These are phyloP conservation scores for Curvularia spicifera DNA, from an alignment of 2,329 filamentous ascomycete species.

Conservation along the genomic window DNA sequence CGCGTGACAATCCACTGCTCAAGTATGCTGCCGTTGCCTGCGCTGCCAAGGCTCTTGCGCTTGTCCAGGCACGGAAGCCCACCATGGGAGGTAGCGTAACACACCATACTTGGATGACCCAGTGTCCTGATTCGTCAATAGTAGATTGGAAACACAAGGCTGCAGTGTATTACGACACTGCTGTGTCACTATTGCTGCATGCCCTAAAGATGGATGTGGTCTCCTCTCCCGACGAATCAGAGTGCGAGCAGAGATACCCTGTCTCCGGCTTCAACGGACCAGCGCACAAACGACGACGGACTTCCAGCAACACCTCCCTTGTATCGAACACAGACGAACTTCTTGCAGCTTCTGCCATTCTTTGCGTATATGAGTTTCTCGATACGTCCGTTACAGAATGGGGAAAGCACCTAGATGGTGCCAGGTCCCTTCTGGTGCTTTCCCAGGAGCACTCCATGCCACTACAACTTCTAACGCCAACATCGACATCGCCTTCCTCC, in stretches of 20 bases:
- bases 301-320: slow-evolving; percentile 49
- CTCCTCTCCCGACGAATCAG: slow-evolving; percentile 40
- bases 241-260: slow-evolving; percentile 29
- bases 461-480: slow-evolving; percentile 52
- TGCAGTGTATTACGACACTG: slow-evolving; percentile 66
- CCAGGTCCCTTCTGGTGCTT: slow-evolving; percentile 66
- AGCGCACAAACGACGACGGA: slow-evolving; percentile 51
- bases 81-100: slow-evolving; percentile 57
- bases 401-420: slow-evolving; percentile 69
- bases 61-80: slow-evolving; percentile 60
- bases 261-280: slow-evolving; percentile 21
- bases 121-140: slow-evolving; percentile 55
- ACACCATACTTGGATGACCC: slow-evolving; percentile 59
- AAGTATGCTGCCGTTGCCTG: slow-evolving; percentile 66
- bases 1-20: slow-evolving; percentile 57
- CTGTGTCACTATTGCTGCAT: slow-evolving; percentile 57
- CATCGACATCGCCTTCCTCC: slow-evolving; percentile 34
- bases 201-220: slow-evolving; percentile 44
- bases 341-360: slow-evolving; percentile 68
- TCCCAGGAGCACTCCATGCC: slow-evolving; percentile 59
- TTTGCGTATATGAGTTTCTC: slow-evolving; percentile 72
- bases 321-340: slow-evolving; percentile 64
- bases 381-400: slow-evolving; percentile 68
- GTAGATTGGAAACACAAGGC: slow-evolving; percentile 67
- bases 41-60: slow-evolving; percentile 66